Conservation (phyloP, 164 flowering plant species). For the Magnolia kwangsiensis region DNA sequence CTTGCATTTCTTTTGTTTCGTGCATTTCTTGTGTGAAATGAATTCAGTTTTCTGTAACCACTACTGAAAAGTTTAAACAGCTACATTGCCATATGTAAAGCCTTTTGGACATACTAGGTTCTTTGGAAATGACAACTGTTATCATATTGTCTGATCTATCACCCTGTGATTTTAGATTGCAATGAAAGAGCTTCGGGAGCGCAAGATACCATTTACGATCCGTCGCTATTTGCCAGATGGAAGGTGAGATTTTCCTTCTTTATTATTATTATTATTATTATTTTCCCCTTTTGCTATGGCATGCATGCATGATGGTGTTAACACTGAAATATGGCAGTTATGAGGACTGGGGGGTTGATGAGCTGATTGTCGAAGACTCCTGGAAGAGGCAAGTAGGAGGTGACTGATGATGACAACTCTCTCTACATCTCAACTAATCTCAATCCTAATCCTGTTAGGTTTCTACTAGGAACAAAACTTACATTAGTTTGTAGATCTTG, state of each 20-base stretch:
- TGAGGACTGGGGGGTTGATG: slow-evolving; percentile 97
- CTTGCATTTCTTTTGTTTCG: no score
- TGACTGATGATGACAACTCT: slow-evolving; percentile 29
- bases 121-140: neutral
- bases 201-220: slow-evolving; percentile 83
- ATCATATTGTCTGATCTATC: no score
- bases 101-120: neutral
- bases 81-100: neutral
- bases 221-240: slow-evolving; percentile 91
- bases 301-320: neutral
- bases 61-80: neutral
- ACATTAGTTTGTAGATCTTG: neutral
- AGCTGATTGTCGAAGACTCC: slow-evolving; percentile 87
- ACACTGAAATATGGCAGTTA: slow-evolving; percentile 34
- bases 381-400: slow-evolving; percentile 99
- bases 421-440: neutral
- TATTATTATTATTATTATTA: neutral
- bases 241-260: slow-evolving; percentile 42
- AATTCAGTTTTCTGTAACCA: neutral
- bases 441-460: neutral
- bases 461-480: neutral
- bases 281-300: neutral
- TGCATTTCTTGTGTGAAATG: neutral
- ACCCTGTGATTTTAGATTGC: slow-evolving; percentile 52
- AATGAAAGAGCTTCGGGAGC: slow-evolving; percentile 82